Evolutionary conservation across 2,329 filamentous ascomycete species (phyloP).

Genomic region (Trichocomaceae sp.): DNA sequence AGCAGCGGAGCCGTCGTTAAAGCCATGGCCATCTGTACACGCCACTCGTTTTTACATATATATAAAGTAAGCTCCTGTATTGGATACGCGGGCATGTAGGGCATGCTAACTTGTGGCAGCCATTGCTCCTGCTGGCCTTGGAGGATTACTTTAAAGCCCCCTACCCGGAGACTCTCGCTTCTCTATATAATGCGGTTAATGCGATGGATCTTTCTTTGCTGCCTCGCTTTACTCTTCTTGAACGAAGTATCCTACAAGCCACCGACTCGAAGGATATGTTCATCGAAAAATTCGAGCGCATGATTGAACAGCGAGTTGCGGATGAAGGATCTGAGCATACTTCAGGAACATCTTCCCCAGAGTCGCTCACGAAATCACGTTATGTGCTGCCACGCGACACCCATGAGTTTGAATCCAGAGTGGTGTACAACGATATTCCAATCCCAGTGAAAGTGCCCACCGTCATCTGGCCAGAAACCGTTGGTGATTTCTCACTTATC

Average conservation of each 20-base stretch:
- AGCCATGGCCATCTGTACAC: constrained; percentile 97
- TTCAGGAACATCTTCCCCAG: constrained; percentile 26
- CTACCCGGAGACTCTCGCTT: constrained; percentile 75
- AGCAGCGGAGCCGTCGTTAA: constrained; percentile 84
- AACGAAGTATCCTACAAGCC: constrained; percentile 77
- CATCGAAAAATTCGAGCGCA: constrained; percentile 92
- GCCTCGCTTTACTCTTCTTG: constrained; percentile 75
- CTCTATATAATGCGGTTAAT: constrained; percentile 88
- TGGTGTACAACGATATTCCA: constrained; percentile 92
- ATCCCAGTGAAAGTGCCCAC: constrained; percentile 96
- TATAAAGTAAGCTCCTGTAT: constrained; percentile 63
- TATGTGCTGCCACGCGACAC: constrained; percentile 86
- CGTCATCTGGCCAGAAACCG: constrained; percentile 87
- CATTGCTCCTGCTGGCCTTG: constrained; percentile 77
- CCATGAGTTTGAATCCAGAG: constrained; percentile 92
- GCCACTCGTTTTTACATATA: constrained; percentile 95
- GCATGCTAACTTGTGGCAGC: constrained; percentile 46
- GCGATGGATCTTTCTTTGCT: constrained; percentile 93
- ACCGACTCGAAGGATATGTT: constrained; percentile 95
- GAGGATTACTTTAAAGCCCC: constrained; percentile 97
- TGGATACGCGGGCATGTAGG: constrained; percentile 4
- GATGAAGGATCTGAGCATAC: constrained; percentile 47
- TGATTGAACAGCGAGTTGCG: constrained; percentile 75
- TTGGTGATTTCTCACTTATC: constrained; percentile 94
- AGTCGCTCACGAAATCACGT: constrained; percentile 53